Evolutionary conservation across 2,329 filamentous ascomycete genomes (phyloP).

Genomic region (Elsinoe necatrix): DNA sequence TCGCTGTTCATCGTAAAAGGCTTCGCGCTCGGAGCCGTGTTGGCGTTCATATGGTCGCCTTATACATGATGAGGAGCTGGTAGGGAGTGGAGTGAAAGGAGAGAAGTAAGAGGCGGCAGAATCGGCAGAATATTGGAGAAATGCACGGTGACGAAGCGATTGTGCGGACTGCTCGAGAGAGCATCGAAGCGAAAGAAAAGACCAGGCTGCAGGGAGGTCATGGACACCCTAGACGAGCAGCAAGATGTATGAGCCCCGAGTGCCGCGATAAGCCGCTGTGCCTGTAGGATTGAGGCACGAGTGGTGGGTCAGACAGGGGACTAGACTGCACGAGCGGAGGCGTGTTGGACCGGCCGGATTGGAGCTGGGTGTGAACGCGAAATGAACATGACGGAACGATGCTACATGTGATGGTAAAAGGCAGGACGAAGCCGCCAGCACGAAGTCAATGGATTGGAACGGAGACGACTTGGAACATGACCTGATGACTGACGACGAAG

Average conservation of each 20-base stretch:
- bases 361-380: too few species aligned
- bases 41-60: slow-evolving; percentile 15
- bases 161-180: neutral
- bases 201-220: neutral
- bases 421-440: too few species aligned
- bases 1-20: slow-evolving; percentile 12
- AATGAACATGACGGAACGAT: too few species aligned
- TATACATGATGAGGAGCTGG: slow-evolving; percentile 7
- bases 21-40: slow-evolving; percentile 8
- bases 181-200: neutral
- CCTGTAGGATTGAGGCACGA: too few species aligned
- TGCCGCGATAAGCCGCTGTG: too few species aligned
- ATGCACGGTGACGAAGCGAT: too few species aligned
- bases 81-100: neutral
- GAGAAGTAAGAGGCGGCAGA: neutral
- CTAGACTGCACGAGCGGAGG: too few species aligned
- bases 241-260: too few species aligned
- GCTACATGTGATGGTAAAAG: too few species aligned
- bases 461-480: neutral
- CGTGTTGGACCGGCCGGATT: too few species aligned
- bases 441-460: neutral
- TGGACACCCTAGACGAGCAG: neutral
- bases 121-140: too few species aligned
- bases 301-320: too few species aligned
- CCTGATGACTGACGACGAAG: neutral